A percentile compares a stretch with the other conserved stretches of the same genome.
Conservation (phyloP, 1,139 yeast species). For the Sugiyamaella neomexicana region DNA sequence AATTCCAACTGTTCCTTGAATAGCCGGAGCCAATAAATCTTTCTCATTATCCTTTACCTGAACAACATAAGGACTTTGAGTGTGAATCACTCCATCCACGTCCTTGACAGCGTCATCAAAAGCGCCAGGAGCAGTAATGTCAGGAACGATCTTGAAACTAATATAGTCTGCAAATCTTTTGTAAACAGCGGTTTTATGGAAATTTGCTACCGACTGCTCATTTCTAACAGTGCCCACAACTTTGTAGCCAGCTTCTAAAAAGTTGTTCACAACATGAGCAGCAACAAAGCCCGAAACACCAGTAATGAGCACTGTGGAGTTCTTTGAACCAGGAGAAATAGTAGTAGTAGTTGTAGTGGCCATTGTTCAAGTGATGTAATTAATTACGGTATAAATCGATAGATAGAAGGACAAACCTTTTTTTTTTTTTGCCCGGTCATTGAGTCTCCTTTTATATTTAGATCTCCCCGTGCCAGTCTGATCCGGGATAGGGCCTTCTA, state of each 20-base stretch:
- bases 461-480: no score
- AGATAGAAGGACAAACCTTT: no score
- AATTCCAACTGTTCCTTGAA: constrained; percentile 49
- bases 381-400: no score
- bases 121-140: constrained; percentile 49
- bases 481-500: no score
- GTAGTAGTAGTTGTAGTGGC: no score
- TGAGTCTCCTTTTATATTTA: no score
- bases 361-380: no score
- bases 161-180: background rate
- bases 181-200: background rate
- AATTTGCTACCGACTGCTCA: background rate
- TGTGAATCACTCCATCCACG: constrained; percentile 1
- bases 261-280: background rate
- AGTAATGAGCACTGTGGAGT: background rate
- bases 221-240: background rate
- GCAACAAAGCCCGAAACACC: background rate
- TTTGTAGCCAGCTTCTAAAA: constrained; percentile 3
- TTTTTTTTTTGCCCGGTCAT: no score
- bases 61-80: background rate
- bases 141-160: constrained; percentile 41
- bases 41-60: constrained; percentile 28
- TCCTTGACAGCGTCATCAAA: constrained; percentile 50
- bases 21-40: constrained; percentile 48
- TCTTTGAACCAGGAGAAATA: background rate